Conservation (phyloP, 139 green algal species). For the Haematococcus sp. region DNA sequence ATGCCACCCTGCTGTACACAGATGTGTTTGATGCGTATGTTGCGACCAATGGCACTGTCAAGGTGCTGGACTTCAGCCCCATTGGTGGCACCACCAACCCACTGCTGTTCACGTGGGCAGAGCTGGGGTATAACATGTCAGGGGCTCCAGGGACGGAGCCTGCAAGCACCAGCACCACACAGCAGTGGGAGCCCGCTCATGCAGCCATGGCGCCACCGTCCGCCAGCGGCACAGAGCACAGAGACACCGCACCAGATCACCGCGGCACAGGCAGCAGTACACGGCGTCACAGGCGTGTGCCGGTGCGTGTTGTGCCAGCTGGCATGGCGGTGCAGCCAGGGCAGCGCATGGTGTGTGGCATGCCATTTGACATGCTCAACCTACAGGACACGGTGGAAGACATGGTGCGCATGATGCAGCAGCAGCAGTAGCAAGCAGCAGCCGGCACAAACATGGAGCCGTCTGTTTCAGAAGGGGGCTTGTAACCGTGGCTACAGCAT, state of each 20-base stretch:
- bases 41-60: conserved; percentile 41
- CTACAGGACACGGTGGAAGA: conserved; percentile 27
- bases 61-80: conserved; percentile 92
- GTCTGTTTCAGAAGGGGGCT: no score
- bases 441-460: no score
- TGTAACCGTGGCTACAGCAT: no score
- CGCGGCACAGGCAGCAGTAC: background rate
- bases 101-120: conserved; percentile 73
- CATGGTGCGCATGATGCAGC: no score
- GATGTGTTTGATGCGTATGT: conserved; percentile 83
- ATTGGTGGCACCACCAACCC: conserved; percentile 71
- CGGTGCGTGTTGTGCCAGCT: conserved; percentile 10
- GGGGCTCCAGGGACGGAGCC: background rate
- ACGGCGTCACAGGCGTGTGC: conserved; percentile 6
- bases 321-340: conserved; percentile 32
- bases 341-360: conserved; percentile 28
- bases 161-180: background rate
- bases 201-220: background rate
- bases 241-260: background rate
- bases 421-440: no score
- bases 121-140: conserved; percentile 13
- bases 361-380: conserved; percentile 57
- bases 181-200: no score
- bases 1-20: no score
- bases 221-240: background rate